Conservation (phyloP, 352 stramenopile species). For the Elongisporangium anandrum region DNA sequence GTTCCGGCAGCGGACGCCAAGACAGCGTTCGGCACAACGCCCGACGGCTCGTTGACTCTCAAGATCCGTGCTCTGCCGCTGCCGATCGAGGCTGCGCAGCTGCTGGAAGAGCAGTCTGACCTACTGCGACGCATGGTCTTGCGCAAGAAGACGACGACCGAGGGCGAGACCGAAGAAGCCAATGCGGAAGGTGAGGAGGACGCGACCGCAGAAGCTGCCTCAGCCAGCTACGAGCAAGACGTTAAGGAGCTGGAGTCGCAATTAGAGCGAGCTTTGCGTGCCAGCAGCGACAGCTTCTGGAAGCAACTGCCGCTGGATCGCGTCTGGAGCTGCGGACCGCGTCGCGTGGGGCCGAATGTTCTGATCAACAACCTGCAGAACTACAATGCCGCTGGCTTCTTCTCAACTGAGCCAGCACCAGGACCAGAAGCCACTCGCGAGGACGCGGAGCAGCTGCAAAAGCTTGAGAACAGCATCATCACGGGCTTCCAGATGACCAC, state of each 20-base stretch:
- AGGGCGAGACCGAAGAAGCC: slow-evolving; percentile 3
- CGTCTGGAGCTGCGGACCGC: slow-evolving; percentile 75
- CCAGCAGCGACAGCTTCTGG: slow-evolving; percentile 49
- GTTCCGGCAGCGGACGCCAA: slow-evolving; percentile 13
- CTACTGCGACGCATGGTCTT: slow-evolving; percentile 34
- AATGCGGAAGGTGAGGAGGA: slow-evolving; percentile 9
- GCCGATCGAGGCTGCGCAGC: slow-evolving; percentile 44
- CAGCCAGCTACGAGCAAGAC: slow-evolving; percentile 9
- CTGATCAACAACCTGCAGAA: slow-evolving; percentile 69
- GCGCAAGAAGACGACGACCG: slow-evolving; percentile 20
- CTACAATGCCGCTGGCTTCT: slow-evolving; percentile 17
- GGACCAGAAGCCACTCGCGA: slow-evolving; percentile 1
- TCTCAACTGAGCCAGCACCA: slow-evolving; percentile 5
- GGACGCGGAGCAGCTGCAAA: slow-evolving; percentile 30
- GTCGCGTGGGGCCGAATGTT: slow-evolving; percentile 69
- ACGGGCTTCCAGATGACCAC: slow-evolving; percentile 84
- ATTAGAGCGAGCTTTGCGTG: slow-evolving; percentile 37
- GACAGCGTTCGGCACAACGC: slow-evolving; percentile 52
- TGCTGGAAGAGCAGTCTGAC: slow-evolving; percentile 73
- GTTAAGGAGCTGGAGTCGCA: slow-evolving; percentile 26
- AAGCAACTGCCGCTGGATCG: slow-evolving; percentile 39
- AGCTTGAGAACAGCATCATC: slow-evolving; percentile 77
- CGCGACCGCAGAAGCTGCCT: slow-evolving; percentile 5
- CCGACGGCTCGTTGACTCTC: slow-evolving; percentile 62
- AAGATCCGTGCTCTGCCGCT: slow-evolving; percentile 79